phyloP scores from a whole-genome alignment of 352 stramenopile species.

The Phytophthora pluvialis region DNA sequence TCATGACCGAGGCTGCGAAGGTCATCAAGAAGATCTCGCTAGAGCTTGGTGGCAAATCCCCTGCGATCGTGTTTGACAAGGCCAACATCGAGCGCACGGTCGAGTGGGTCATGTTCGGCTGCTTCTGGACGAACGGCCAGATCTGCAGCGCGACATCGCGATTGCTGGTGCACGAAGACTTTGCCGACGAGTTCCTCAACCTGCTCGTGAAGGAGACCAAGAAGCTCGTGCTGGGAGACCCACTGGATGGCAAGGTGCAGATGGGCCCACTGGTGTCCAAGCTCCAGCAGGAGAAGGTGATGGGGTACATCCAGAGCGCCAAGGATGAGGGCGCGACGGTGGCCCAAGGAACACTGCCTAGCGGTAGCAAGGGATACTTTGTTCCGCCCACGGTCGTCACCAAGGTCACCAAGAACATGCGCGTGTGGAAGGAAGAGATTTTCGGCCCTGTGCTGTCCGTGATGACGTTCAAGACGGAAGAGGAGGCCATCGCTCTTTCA shows the following conservation, averaged over 20 bases:
- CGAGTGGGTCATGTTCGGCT: conserved; percentile 71
- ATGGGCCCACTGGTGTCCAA: conserved; percentile 86
- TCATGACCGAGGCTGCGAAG: conserved; percentile 28
- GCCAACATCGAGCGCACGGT: conserved; percentile 72
- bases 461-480: conserved; percentile 88
- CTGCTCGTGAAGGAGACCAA: conserved; percentile 53
- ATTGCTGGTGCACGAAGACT: conserved; percentile 74
- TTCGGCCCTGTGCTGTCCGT: conserved; percentile 91
- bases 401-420: conserved; percentile 61
- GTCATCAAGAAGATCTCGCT: conserved; percentile 42
- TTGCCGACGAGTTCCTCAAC: conserved; percentile 70
- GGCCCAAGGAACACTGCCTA: conserved; percentile 23
- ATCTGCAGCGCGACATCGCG: conserved; percentile 82
- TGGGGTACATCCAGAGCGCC: conserved; percentile 61
- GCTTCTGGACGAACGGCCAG: conserved; percentile 72
- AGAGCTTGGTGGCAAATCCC: conserved; percentile 85
- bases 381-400: conserved; percentile 82
- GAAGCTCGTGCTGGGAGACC: conserved; percentile 70
- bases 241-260: conserved; percentile 54
- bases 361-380: conserved; percentile 58
- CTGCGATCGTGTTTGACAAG: conserved; percentile 86
- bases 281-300: conserved; percentile 73
- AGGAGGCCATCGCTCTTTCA: conserved; percentile 66
- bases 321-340: conserved; percentile 64
- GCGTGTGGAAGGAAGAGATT: conserved; percentile 89